Base-by-base conservation (phyloP, 176 grass and related monocot species). In the Themeda triandra region DNA sequence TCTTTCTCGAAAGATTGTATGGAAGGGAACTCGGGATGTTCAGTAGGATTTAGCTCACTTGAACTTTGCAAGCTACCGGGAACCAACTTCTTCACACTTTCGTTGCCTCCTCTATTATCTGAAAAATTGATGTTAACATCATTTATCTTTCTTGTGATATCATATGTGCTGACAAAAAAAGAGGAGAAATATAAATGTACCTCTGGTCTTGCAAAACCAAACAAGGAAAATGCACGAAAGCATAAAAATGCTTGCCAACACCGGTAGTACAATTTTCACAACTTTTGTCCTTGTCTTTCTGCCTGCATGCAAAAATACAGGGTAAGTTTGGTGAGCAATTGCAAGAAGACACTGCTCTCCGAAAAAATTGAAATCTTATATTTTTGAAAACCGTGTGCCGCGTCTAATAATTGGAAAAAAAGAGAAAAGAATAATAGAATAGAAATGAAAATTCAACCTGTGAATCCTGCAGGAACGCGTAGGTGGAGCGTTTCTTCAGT, bases 401-500 rank as follows among this genome's bases (percentile, higher is more conserved):
- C 19, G 15, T 49, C 14, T 49, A 49, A 53, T 2, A 59, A 59
- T 24, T 1, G 10, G 31, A 8, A n/a, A 56, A n/a, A n/a, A n/a
- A n/a, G n/a, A 49, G 1, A 40, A 18, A 36, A 63, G 4, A 63
- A 4, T 11, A 23, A 39, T 13, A 13, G 27, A 28, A 13, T 63
- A 7, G 6, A 29, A 44, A 66, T 11, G 4, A 46, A 79, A 65
- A 45, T n/a, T 18, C 11, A 48, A 81, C 82, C 45, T 49, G 56
- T 51, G 29, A 13, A 72, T 31, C 40, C 24, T 10, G 84, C 81
- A 21, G 88, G 80, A 5, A 86, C 71, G 12, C 82, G 82, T 25
- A 96, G 76, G 67, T 89, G 89, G 10, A 96, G 83, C 68, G 90
- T 90, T 62, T 93, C 91, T 0, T 9, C 39, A 0, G 59, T 18